A percentile compares a stretch with the other conserved stretches of the same genome.
Evolutionary conservation across 306 rosid species (phyloP).

Genomic region (Rosa multiflora): DNA sequence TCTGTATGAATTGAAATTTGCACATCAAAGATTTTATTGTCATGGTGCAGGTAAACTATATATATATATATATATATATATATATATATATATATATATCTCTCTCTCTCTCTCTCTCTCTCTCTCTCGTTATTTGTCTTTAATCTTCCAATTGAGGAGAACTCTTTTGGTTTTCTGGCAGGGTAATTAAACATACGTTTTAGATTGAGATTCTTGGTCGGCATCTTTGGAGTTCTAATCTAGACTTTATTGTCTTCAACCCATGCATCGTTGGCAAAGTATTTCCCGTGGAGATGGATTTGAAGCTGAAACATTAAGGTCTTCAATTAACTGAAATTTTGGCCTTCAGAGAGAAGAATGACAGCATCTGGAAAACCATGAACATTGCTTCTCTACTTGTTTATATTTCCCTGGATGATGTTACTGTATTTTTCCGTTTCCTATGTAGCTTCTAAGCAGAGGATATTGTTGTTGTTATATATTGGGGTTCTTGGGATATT

Average conservation of each 20-base stretch:
- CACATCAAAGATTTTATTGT: too few species aligned
- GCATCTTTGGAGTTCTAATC: slow-evolving; percentile 23
- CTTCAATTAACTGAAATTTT: not conserved
- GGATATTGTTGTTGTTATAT: not conserved
- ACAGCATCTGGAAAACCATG: slow-evolving; percentile 1
- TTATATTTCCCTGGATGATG: slow-evolving; percentile 11
- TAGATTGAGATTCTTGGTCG: too few species aligned
- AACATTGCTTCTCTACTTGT: slow-evolving; percentile 5
- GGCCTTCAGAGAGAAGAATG: slow-evolving; percentile 7
- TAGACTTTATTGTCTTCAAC: slow-evolving; percentile 87
- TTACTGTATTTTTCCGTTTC: slow-evolving; percentile 14
- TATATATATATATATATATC: too few species aligned
- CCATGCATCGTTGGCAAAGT: slow-evolving; percentile 60
- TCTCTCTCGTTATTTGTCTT: too few species aligned
- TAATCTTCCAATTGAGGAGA: too few species aligned
- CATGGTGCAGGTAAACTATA: too few species aligned
- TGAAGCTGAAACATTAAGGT: slow-evolving; percentile 55
- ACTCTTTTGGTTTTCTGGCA: too few species aligned
- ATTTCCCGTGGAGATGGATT: slow-evolving; percentile 44
- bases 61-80: too few species aligned
- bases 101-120: too few species aligned
- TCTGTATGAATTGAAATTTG: too few species aligned
- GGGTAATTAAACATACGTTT: too few species aligned
- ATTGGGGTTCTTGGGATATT: too few species aligned
- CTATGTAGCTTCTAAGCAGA: not conserved